Evolutionary conservation across 257 asterid genomes (phyloP).

Genomic region (Solanum commersonii): DNA sequence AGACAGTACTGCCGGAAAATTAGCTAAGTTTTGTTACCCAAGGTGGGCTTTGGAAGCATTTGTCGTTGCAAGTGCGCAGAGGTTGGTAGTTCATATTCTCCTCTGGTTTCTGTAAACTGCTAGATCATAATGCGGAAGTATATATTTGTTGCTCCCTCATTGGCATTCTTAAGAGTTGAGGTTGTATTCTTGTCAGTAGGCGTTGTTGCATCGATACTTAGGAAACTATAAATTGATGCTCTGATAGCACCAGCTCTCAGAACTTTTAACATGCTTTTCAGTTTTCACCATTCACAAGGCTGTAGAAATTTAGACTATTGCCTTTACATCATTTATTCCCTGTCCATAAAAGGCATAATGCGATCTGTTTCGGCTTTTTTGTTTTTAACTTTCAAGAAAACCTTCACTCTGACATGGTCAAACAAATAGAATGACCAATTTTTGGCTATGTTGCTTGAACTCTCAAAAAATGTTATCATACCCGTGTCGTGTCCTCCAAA

Average conservation of each 20-base stretch:
- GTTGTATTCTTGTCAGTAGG: not conserved
- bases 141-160: not conserved
- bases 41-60: conserved; percentile 95
- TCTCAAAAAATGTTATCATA: not conserved
- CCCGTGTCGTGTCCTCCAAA: not conserved
- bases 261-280: not conserved
- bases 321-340: not conserved
- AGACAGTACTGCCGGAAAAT: conserved; percentile 36
- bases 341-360: not conserved
- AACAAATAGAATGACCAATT: not conserved
- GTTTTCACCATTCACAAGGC: not conserved
- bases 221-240: not conserved
- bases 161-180: not conserved
- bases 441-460: not conserved
- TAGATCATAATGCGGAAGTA: not conserved
- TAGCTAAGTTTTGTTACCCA: conserved; percentile 66
- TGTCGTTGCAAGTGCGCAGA: conserved; percentile 75
- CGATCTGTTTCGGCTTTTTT: not conserved
- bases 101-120: not conserved
- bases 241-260: not conserved
- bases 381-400: not conserved
- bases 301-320: not conserved
- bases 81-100: conserved; percentile 31
- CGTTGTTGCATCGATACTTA: not conserved
- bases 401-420: not conserved